Conservation (phyloP, 768 basidiomycete genomes). For the Steccherinum ochraceum region DNA sequence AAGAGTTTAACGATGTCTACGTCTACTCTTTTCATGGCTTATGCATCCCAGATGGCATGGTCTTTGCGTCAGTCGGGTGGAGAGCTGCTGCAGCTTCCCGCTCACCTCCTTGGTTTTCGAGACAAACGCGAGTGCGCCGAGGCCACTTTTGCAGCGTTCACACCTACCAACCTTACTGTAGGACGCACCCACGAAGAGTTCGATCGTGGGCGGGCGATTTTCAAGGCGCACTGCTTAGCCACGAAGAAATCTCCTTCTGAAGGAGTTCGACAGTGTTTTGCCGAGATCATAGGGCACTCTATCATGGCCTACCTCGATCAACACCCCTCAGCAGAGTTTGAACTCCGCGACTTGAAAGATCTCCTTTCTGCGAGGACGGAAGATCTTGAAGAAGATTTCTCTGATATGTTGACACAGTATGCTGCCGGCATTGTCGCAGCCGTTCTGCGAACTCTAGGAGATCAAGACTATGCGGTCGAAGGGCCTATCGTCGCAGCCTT, state of each 20-base stretch:
- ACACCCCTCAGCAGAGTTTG: constrained; percentile 14
- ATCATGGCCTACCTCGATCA: constrained; percentile 43
- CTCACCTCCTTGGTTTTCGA: constrained; percentile 68
- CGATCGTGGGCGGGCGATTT: constrained; percentile 37
- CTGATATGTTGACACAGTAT: constrained; percentile 33
- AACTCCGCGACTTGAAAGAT: constrained; percentile 11
- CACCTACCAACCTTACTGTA: constrained; percentile 57
- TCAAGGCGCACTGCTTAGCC: constrained; percentile 57
- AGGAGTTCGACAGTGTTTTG: constrained; percentile 58
- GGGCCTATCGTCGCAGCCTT: constrained; percentile 47
- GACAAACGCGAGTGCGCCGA: constrained; percentile 62
- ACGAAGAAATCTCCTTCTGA: constrained; percentile 41
- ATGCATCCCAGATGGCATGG: constrained; percentile 69
- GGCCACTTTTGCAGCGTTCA: constrained; percentile 59
- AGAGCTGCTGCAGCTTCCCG: constrained; percentile 57
- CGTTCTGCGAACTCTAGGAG: constrained; percentile 57
- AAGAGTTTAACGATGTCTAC: constrained; percentile 61
- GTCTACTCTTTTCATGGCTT: constrained; percentile 66
- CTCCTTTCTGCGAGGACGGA: constrained; percentile 30
- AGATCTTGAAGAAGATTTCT: constrained; percentile 24
- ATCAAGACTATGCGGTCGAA: constrained; percentile 52
- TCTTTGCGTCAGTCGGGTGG: constrained; percentile 47
- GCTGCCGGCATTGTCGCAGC: constrained; percentile 53
- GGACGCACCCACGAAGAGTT: constrained; percentile 25
- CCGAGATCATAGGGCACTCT: constrained; percentile 61